Base-by-base conservation (phyloP, 2,329 filamentous ascomycete species). In the Fusarium torreyae region DNA sequence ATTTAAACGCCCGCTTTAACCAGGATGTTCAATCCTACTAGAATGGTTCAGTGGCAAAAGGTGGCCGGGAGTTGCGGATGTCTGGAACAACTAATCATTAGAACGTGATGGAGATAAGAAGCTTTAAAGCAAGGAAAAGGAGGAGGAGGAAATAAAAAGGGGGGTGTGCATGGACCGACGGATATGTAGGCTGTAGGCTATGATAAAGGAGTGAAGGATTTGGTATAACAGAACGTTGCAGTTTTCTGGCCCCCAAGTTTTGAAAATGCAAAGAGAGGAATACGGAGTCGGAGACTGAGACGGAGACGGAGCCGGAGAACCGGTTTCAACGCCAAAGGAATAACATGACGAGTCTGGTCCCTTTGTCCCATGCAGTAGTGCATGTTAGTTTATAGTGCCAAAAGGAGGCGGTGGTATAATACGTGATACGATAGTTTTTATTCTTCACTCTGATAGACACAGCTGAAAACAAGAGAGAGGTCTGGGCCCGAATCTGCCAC, bases 311-410 rank as follows among this genome's bases (percentile, higher is more conserved):
- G 28, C 3, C 10, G 26, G 26, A 36, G 34, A 48, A n/a, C 28
- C 22, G 20, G 52, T 55, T 28, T 38, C 36, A 38, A 22, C 22
- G 15, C 9, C 17, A 13, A 48, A 24, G 18, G 39, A 18, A 15
- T 17, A 33, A 40, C 33, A 45, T 11, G 44, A 40, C 34, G 57
- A 43, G 40, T 28, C 43, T 36, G 53, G 28, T 36, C 49, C 43
- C 50, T 58, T 62, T 58, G 58, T 28, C 59, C 28, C 28, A 31
- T 67, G 57, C 42, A 63, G 63, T 48, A 44, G 46, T 45, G 46
- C 33, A 24, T 22, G 28, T 13, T 31, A 31, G 28, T 28, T 10
- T 10, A 28, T 28, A 13, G 28, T 52, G 28, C n/a, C 14, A 36
- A 36, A 36, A 15, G 34, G 8, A 36, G 34, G 34, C 17, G 34